Evolutionary conservation across 805 yeast genomes (phyloP), one percentile per base, ranked within the genome.

Genomic region (Wickerhamiella shivajii): DNA sequence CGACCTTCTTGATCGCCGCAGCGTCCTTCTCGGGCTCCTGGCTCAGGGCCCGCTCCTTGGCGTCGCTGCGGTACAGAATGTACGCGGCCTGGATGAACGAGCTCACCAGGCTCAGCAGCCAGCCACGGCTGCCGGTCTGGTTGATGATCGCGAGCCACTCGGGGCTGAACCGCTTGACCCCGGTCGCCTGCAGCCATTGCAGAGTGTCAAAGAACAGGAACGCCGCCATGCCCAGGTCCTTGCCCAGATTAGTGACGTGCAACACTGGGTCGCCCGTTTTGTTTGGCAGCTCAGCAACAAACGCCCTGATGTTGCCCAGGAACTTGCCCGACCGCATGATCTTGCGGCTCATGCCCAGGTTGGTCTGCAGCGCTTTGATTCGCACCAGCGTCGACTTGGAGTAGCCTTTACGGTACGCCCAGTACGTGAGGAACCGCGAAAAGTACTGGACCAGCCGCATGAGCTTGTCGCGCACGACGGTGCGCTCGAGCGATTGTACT

Each of bases 311-410:
- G 51, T 77, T 83, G 29, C 45, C 46, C 47, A 85, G 59, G 1
- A 93, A 93, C 57, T 84, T 85, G 42, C 83, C 69, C 49, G 77
- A 72, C 49, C 96, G 70, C 62, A 85, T 59, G 15, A 84, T 74
- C 60, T 87, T 87, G 54, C 97, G 73, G 41, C 80, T 65, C 39
- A 75, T 54, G 2, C 80, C 67, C 19, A 81, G 66, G 42, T 77
- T 72, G 28, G 51, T 52, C 57, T 75, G 79, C 41, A 83, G 54
- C 15, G 65, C 60, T 44, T 66, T 67, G 52, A 72, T 65, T 39
- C 67, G 52, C 29, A 56, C 54, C 21, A 75, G 66, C 6, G 62
- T 43, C 34, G 63, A 65, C 36, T 52, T 52, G 18, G 70, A 47
- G 49, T 59, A 69, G 14, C 80, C 81, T 44, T 63, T 58, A 45